A percentile compares a stretch with the other conserved stretches of the same genome.
Evolutionary conservation across 305 asterid genomes (phyloP).

Genomic region (Rubia occidens): DNA sequence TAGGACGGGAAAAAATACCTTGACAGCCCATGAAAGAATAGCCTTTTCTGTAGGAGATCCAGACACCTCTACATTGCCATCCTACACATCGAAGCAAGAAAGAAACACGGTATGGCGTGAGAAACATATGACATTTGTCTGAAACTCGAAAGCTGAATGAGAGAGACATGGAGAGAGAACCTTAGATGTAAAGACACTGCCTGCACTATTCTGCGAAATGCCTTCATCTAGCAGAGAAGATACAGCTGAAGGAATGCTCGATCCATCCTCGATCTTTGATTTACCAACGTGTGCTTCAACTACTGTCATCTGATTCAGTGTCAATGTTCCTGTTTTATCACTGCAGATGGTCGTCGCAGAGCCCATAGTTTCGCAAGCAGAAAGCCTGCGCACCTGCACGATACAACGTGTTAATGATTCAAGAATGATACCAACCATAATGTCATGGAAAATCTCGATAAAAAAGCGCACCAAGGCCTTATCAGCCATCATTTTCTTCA

Average conservation of each 20-base stretch:
- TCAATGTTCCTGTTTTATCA: slow-evolving; percentile 94
- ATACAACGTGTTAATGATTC: slow-evolving; percentile 18
- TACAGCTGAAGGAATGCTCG: slow-evolving; percentile 43
- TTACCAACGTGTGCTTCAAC: slow-evolving; percentile 76
- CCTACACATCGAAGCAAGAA: slow-evolving; percentile 28
- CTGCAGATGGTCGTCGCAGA: slow-evolving; percentile 97
- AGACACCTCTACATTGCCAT: slow-evolving; percentile 63
- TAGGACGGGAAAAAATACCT: slow-evolving; percentile 38
- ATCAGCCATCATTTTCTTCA: slow-evolving; percentile 99
- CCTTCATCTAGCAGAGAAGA: slow-evolving; percentile 80
- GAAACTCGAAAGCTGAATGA: neutral
- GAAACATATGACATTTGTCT: slow-evolving; percentile 2
- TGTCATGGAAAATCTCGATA: slow-evolving; percentile 9
- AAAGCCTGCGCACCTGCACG: slow-evolving; percentile 90
- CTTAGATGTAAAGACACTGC: slow-evolving; percentile 78
- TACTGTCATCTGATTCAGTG: slow-evolving; percentile 96
- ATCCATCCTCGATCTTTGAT: slow-evolving; percentile 53
- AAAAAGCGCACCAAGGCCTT: slow-evolving; percentile 71
- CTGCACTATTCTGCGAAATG: slow-evolving; percentile 73
- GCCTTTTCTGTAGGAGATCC: slow-evolving; percentile 98
- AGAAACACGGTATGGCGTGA: slow-evolving; percentile 5
- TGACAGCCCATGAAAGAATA: slow-evolving; percentile 83
- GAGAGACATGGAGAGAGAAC: slow-evolving; percentile 21
- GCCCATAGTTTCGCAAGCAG: slow-evolving; percentile 99
- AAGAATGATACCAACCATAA: neutral